Evolutionary conservation across 106 monocot genomes (phyloP).

Genomic region (Platanthera zijinensis): DNA sequence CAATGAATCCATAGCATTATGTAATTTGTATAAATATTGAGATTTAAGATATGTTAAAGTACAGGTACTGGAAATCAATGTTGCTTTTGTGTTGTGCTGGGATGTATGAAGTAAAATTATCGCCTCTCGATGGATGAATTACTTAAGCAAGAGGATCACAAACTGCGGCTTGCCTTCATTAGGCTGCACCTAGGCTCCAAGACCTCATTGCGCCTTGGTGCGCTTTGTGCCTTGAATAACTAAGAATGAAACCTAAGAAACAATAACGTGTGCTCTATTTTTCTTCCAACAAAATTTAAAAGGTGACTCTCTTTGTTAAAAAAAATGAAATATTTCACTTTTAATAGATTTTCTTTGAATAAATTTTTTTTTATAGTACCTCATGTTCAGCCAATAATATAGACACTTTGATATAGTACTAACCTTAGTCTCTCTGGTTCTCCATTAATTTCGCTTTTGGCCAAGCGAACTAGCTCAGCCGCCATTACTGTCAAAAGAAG

Average conservation of each 20-base stretch:
- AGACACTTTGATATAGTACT: conserved; percentile 7
- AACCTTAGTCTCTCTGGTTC: conserved; percentile 82
- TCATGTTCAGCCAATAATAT: neutral
- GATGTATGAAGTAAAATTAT: neutral
- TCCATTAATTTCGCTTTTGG: conserved; percentile 44
- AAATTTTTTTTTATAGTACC: neutral
- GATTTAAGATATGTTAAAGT: no score
- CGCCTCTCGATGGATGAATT: neutral
- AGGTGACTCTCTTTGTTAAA: neutral
- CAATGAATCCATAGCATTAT: no score
- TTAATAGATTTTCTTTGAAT: neutral
- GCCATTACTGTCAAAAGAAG: conserved; percentile 67
- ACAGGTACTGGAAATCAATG: neutral
- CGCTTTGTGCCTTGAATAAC: no score
- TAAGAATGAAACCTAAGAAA: neutral
- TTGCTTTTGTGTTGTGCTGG: neutral
- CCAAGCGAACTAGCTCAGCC: conserved; percentile 75
- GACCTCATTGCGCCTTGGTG: no score
- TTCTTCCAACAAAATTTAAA: neutral
- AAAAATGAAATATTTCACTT: neutral
- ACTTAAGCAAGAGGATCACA: neutral
- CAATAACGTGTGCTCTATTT: neutral
- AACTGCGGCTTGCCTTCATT: no score
- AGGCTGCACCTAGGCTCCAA: no score
- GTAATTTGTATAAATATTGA: no score